These are phyloP conservation scores for Saccharomyces pastorianus DNA, from an alignment of 1,139 yeast species.

Conservation along the genomic window DNA sequence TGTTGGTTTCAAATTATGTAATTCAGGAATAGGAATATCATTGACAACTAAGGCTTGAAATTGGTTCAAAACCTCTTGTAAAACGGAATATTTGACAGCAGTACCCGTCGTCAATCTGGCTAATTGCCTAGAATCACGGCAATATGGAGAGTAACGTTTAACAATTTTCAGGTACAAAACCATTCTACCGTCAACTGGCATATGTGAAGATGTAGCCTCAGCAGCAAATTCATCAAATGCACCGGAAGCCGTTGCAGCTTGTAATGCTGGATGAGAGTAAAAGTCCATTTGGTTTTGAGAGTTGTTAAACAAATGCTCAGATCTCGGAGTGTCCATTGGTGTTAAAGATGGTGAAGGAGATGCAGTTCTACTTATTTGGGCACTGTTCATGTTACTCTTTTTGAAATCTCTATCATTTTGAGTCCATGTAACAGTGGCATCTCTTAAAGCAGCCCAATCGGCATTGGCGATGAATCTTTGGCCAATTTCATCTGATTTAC, in stretches of 20 bases:
- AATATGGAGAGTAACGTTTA: constrained; percentile 42
- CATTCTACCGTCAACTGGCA: constrained; percentile 38
- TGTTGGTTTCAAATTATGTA: constrained; percentile 26
- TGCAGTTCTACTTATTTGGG: constrained; percentile 8
- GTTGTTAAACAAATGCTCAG: constrained; percentile 5
- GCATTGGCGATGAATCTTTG: constrained; percentile 65
- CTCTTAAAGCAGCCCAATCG: constrained; percentile 82
- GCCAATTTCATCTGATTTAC: constrained; percentile 45
- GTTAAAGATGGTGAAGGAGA: constrained; percentile 11
- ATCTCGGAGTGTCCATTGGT: neutral
- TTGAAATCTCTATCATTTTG: constrained; percentile 18
- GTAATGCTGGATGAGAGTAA: constrained; percentile 31
- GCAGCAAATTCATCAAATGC: constrained; percentile 30
- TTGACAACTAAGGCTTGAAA: constrained; percentile 32
- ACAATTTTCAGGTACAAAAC: constrained; percentile 53
- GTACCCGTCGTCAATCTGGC: constrained; percentile 38
- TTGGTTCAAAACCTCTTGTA: constrained; percentile 34
- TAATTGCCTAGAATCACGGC: constrained; percentile 40
- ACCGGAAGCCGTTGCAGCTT: constrained; percentile 33
- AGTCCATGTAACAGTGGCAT: constrained; percentile 53
- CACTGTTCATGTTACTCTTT: constrained; percentile 8
- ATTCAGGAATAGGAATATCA: constrained; percentile 36
- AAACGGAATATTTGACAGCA: constrained; percentile 35
- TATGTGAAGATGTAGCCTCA: constrained; percentile 9
- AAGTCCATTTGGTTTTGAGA: constrained; percentile 21